Percentiles rank a stretch among this genome's conserved stretches.
Conservation (phyloP, 2,329 filamentous ascomycete genomes). For the Fusarium oxysporum region DNA sequence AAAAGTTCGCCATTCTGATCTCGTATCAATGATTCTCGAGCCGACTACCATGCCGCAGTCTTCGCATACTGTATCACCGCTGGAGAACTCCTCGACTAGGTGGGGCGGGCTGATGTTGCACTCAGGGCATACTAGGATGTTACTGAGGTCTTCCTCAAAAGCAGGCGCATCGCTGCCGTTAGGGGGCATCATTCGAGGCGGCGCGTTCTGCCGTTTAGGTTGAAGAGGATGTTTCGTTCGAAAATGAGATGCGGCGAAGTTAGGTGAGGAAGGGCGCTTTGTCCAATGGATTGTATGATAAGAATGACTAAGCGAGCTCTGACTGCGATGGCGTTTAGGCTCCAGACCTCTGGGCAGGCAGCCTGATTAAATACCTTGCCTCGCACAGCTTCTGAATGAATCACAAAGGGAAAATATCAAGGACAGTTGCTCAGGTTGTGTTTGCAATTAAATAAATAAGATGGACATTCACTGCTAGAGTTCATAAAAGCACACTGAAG, state of each 20-base stretch:
- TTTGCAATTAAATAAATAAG: neutral
- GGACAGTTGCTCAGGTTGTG: neutral
- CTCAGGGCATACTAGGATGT: slow-evolving; percentile 86
- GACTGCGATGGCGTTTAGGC: neutral
- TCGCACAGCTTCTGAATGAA: neutral
- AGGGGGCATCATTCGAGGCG: slow-evolving; percentile 60
- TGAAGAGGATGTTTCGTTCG: slow-evolving; percentile 44
- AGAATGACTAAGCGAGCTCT: slow-evolving; percentile 29
- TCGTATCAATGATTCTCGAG: slow-evolving; percentile 92
- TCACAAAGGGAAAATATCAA: neutral
- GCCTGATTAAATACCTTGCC: neutral
- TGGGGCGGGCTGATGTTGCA: slow-evolving; percentile 94
- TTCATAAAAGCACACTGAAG: neutral
- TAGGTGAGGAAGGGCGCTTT: slow-evolving; percentile 26
- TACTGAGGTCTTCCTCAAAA: slow-evolving; percentile 88
- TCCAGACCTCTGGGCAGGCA: neutral
- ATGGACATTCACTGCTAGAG: neutral
- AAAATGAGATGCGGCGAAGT: slow-evolving; percentile 31
- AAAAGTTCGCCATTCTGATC: slow-evolving; percentile 98
- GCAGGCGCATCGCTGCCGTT: slow-evolving; percentile 49
- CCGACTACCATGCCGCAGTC: slow-evolving; percentile 92
- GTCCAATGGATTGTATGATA: slow-evolving; percentile 1
- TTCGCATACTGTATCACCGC: slow-evolving; percentile 91
- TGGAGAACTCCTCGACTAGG: slow-evolving; percentile 91
- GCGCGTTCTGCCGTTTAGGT: slow-evolving; percentile 58